Evolutionary conservation across 805 yeast species (phyloP).

Genomic region (Starmerella riodocensis): DNA sequence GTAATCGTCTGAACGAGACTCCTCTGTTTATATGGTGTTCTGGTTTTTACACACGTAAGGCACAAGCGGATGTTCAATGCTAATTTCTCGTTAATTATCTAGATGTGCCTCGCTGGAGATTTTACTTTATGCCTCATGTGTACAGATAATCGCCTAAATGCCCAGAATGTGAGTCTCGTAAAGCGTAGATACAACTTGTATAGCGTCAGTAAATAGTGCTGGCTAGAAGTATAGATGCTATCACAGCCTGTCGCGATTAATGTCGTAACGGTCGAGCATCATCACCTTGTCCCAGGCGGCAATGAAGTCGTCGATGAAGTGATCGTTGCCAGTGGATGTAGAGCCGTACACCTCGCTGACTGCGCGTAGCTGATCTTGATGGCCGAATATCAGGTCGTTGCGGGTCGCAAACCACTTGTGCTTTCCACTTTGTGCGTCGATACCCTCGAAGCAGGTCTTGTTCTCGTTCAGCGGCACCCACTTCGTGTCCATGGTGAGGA

Average conservation of each 20-base stretch:
- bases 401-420: slow-evolving; percentile 14
- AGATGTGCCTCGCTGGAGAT: too few relatives aligned
- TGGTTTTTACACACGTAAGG: too few relatives aligned
- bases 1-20: too few relatives aligned
- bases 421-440: slow-evolving; percentile 11
- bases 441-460: slow-evolving; percentile 15
- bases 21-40: too few relatives aligned
- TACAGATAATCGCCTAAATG: too few relatives aligned
- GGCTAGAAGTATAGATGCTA: too few relatives aligned
- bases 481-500: slow-evolving; percentile 9
- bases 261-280: slow-evolving; percentile 17
- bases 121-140: too few relatives aligned
- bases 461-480: slow-evolving; percentile 13
- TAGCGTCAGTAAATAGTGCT: too few relatives aligned
- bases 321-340: slow-evolving; percentile 2
- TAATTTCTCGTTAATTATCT: too few relatives aligned
- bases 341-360: slow-evolving; percentile 13
- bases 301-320: slow-evolving; percentile 13
- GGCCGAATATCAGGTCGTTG: slow-evolving; percentile 12
- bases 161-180: too few relatives aligned
- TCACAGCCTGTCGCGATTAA: slow-evolving; percentile 9
- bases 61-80: too few relatives aligned
- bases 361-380: slow-evolving; percentile 15
- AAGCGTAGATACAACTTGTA: too few relatives aligned
- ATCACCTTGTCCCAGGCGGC: slow-evolving; percentile 17